phyloP scores from a whole-genome alignment of 306 rosid genomes.

The Dalbergia oliveri region DNA sequence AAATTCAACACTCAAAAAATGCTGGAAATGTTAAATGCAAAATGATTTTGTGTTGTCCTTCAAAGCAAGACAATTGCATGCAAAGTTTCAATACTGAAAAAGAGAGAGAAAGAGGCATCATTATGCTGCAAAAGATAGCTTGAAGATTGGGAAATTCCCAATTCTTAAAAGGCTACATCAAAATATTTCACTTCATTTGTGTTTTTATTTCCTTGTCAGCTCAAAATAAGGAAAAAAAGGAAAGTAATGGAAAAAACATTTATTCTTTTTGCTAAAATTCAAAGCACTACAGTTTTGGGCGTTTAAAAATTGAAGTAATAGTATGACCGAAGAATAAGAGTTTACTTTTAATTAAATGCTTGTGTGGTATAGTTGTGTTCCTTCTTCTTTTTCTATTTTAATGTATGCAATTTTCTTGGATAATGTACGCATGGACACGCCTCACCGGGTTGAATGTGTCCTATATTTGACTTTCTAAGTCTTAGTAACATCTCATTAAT shows the following conservation, averaged over 20 bases:
- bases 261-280: background rate
- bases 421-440: background rate
- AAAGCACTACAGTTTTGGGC: background rate
- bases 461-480: background rate
- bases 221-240: background rate
- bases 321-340: background rate
- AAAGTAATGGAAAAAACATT: background rate
- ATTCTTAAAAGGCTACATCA: background rate
- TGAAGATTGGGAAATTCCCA: background rate
- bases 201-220: background rate
- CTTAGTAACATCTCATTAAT: too few relatives aligned
- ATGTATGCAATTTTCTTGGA: background rate
- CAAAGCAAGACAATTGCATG: background rate
- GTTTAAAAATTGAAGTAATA: background rate
- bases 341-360: background rate
- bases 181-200: background rate
- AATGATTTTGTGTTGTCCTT: background rate
- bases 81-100: background rate
- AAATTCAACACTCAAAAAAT: background rate
- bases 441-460: background rate
- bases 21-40: constrained; percentile 5
- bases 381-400: background rate
- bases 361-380: background rate
- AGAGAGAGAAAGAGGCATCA: background rate
- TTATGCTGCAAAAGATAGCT: background rate